Base-by-base conservation (phyloP, 1,139 yeast genomes). In the Yamadazyma diddensiae region DNA sequence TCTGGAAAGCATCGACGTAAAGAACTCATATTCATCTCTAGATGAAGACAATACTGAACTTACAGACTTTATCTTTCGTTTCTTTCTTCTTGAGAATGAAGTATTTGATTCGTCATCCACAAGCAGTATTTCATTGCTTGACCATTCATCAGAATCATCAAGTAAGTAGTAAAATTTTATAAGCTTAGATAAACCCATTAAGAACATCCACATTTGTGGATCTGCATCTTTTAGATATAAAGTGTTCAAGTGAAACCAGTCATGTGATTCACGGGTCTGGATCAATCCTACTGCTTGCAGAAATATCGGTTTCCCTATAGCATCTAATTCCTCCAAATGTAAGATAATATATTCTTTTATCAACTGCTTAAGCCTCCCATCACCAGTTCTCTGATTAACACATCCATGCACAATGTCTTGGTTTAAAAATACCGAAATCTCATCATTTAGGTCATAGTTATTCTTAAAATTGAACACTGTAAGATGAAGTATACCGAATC, bases 371-470 rank as follows among this genome's bases (percentile, higher is more conserved):
- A 15, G 26, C 15, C 6, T 11, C 10, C 6, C 9, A 6, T 13
- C 15, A 15, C 13, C 25, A 12, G 5, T 15, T 12, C 15, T 6
- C 11, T 11, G 11, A 24, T 13, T 27, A 17, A 21, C n/a, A 6
- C 11, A 11, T 6, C 25, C 25, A 31, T 39, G 31, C 10, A 42
- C 39, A 12, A 29, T 24, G 14, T 43, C 42, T 10, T 37, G 31
- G 17, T 45, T 45, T 6, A 44, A 13, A 21, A 45, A 44, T 4
- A 32, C 27, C 3, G 30, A 26, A 4, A 44, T 32, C 14, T 44
- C 38, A 3, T 37, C 35, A 24, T 44, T 42, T 3, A 29, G 18
- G 1, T 18, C 26, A 10, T 16, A 19, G 13, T 21, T 13, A 20
- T 31, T 41, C 15, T 33, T 33, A 17, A 35, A 37, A 21, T 38